These are phyloP conservation scores for Pichia sp. DNA, from an alignment of 1,139 yeast species.

Conservation along the genomic window DNA sequence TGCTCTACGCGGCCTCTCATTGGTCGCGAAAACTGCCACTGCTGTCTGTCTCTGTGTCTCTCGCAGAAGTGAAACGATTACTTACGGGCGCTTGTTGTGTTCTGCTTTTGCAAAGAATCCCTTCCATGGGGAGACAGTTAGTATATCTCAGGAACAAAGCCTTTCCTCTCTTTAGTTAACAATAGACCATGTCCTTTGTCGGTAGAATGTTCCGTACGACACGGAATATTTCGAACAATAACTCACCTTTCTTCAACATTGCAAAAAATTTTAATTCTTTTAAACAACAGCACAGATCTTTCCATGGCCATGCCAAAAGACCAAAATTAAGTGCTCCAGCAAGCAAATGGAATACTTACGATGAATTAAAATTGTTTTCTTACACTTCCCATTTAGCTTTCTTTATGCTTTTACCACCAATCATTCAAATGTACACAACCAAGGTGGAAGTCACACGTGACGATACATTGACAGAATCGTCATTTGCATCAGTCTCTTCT, in stretches of 20 bases:
- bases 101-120: no score
- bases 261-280: neutral
- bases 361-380: constrained; percentile 26
- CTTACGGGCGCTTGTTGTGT: no score
- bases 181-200: constrained; percentile 9
- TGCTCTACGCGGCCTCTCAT: no score
- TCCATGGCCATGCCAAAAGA: constrained; percentile 7
- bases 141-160: neutral
- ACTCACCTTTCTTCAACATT: neutral
- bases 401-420: constrained; percentile 26
- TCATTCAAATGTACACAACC: constrained; percentile 24
- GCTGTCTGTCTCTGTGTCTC: no score
- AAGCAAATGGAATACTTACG: constrained; percentile 24
- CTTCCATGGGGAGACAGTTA: neutral
- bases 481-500: constrained; percentile 5
- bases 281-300: constrained; percentile 3
- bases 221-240: neutral
- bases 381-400: constrained; percentile 28
- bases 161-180: no score
- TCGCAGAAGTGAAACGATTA: no score
- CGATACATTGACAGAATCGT: constrained; percentile 21
- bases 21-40: no score
- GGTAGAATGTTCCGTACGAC: constrained; percentile 1
- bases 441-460: constrained; percentile 26
- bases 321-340: neutral